Conservation (phyloP, 345 rosid species). For the Moringa oleifera region DNA sequence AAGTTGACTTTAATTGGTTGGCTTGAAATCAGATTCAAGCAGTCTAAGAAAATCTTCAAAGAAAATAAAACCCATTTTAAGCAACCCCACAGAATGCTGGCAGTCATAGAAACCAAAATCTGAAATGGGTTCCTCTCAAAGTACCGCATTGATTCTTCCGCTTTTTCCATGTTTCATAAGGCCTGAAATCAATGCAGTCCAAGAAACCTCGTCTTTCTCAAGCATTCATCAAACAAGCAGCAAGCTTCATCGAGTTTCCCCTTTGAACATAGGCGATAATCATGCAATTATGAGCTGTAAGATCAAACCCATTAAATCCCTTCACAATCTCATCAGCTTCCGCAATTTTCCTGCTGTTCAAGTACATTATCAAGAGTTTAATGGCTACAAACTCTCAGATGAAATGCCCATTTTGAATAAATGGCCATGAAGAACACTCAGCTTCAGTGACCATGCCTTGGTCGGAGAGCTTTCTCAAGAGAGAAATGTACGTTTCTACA, state of each 20-base stretch:
- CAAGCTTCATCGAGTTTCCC: constrained; percentile 47
- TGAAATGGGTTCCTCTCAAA: constrained; percentile 49
- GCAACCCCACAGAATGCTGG: constrained; percentile 48
- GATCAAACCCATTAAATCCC: constrained; percentile 42
- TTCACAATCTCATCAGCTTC: constrained; percentile 41
- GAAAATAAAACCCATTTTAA: constrained; percentile 33
- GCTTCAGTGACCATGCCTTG: constrained; percentile 33
- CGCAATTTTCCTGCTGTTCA: constrained; percentile 23
- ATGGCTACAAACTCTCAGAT: constrained; percentile 35
- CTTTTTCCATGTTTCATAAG: constrained; percentile 45
- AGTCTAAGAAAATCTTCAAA: constrained; percentile 36
- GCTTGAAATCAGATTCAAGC: constrained; percentile 37
- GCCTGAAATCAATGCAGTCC: constrained; percentile 54
- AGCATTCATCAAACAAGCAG: constrained; percentile 54
- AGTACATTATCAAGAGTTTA: constrained; percentile 48
- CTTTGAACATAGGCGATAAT: constrained; percentile 25
- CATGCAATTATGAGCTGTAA: constrained; percentile 44
- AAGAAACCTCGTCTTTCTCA: constrained; percentile 43
- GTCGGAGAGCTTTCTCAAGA: constrained; percentile 24
- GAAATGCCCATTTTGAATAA: constrained; percentile 40
- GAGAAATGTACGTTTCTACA: constrained; percentile 19
- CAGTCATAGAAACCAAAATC: constrained; percentile 51
- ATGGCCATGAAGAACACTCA: constrained; percentile 36
- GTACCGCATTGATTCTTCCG: constrained; percentile 42
- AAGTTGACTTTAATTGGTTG: constrained; percentile 46